Conservation (phyloP, 768 basidiomycete genomes). For the Tylopilus vinaceipallidus region DNA sequence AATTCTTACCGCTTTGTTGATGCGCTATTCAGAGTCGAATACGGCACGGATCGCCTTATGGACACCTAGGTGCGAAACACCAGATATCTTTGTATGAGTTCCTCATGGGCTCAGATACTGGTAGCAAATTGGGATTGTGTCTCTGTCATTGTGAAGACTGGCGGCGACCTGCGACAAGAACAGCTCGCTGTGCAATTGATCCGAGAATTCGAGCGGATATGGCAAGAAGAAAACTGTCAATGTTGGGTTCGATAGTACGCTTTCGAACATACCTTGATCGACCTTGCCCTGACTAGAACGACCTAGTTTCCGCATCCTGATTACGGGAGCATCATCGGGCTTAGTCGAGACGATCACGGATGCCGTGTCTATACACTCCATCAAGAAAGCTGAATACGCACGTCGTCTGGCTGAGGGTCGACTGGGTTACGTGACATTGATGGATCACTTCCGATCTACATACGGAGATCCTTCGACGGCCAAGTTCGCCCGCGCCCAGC, state of each 20-base stretch:
- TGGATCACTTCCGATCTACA: conserved; percentile 90
- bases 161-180: conserved; percentile 94
- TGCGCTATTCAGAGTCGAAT: conserved; percentile 61
- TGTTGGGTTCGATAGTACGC: conserved; percentile 93
- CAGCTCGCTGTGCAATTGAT: conserved; percentile 96
- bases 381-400: conserved; percentile 98
- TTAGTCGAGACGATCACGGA: conserved; percentile 98
- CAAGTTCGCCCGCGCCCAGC: conserved; percentile 86
- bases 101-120: conserved; percentile 9
- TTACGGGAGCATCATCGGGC: conserved; percentile 90
- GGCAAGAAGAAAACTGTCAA: conserved; percentile 88
- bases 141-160: conserved; percentile 98
- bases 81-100: conserved; percentile 2
- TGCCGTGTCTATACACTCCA: conserved; percentile 97
- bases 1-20: conserved; percentile 3
- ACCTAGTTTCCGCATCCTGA: conserved; percentile 88
- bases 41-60: conserved; percentile 91
- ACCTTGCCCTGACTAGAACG: background rate
- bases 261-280: conserved; percentile 2
- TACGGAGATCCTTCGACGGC: conserved; percentile 88
- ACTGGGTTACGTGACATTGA: conserved; percentile 81
- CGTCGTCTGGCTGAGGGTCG: conserved; percentile 77
- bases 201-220: conserved; percentile 88
- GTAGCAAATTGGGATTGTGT: conserved; percentile 84
- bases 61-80: conserved; percentile 71